Percentiles rank a stretch among this genome's conserved stretches.
Evolutionary conservation across 2,329 filamentous ascomycete genomes (phyloP).

Genomic region (Diplodia seriata): DNA sequence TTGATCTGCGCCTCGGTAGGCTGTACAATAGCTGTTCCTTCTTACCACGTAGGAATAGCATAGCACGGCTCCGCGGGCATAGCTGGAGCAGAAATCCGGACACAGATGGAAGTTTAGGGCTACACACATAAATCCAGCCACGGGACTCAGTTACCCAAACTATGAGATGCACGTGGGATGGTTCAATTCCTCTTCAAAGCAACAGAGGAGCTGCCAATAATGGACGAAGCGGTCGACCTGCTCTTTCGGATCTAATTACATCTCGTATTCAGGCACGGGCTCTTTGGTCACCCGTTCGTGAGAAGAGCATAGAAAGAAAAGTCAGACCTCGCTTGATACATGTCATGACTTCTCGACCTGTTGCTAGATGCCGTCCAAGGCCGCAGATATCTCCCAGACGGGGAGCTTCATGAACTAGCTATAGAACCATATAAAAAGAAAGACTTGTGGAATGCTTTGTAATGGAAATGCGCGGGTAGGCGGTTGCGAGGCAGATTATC

Average conservation of each 20-base stretch:
- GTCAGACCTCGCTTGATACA: background rate
- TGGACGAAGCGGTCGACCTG: background rate
- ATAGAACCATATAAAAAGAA: background rate
- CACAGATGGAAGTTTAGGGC: background rate
- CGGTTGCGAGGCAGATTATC: background rate
- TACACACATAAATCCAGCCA: background rate
- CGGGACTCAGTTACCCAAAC: too few species aligned
- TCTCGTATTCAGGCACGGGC: background rate
- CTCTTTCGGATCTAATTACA: background rate
- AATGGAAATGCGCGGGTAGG: conserved; percentile 10
- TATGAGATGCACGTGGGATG: too few species aligned
- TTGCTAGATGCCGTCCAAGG: background rate
- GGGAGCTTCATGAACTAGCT: background rate
- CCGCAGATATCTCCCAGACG: background rate
- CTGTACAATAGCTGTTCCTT: too few species aligned
- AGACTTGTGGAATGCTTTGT: conserved; percentile 8
- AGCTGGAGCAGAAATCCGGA: too few species aligned
- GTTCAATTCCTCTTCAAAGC: too few species aligned
- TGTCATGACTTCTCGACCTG: background rate
- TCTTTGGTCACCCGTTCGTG: background rate
- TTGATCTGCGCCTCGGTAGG: too few species aligned
- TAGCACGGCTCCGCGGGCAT: too few species aligned
- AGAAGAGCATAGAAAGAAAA: background rate
- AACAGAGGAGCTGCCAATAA: background rate
- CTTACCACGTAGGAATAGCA: too few species aligned